A percentile compares a stretch with the other conserved stretches of the same genome.
phyloP scores from a whole-genome alignment of 805 yeast species.

The Blastobotrys americana region DNA sequence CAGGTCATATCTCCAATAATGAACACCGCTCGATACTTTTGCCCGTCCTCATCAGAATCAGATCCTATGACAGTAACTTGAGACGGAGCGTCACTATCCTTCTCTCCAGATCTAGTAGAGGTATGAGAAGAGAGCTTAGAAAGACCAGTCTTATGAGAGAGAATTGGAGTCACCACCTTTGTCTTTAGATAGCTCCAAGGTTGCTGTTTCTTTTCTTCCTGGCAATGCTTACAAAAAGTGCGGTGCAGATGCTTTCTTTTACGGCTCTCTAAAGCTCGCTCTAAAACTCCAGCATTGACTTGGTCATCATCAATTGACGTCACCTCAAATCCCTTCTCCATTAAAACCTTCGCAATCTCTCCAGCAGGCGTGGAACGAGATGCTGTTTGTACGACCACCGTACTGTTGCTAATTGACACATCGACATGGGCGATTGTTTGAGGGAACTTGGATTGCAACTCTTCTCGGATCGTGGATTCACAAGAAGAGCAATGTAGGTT shows the following conservation, averaged over 20 bases:
- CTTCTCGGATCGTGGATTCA: slow-evolving; percentile 33
- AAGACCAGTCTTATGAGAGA: slow-evolving; percentile 2
- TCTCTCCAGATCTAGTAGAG: background rate
- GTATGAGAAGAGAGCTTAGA: background rate
- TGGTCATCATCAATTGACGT: slow-evolving; percentile 10
- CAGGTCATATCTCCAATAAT: slow-evolving; percentile 65
- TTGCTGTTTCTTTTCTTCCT: slow-evolving; percentile 11
- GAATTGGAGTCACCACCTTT: background rate
- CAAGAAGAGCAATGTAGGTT: slow-evolving; percentile 56
- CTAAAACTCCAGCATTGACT: background rate
- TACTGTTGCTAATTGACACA: slow-evolving; percentile 23
- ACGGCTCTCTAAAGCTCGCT: slow-evolving; percentile 1
- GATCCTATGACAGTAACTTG: slow-evolving; percentile 18
- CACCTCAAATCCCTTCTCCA: slow-evolving; percentile 23
- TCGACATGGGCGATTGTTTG: slow-evolving; percentile 24
- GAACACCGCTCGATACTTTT: slow-evolving; percentile 44
- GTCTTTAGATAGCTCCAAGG: background rate
- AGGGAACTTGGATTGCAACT: slow-evolving; percentile 16
- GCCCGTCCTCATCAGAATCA: slow-evolving; percentile 24
- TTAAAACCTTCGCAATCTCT: slow-evolving; percentile 13
- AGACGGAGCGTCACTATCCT: slow-evolving; percentile 9
- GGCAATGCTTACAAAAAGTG: slow-evolving; percentile 14
- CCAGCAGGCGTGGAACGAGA: slow-evolving; percentile 9
- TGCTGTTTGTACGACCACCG: slow-evolving; percentile 3
- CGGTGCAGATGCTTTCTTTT: slow-evolving; percentile 11